Base-by-base conservation (phyloP, 2,329 filamentous ascomycete genomes). In the Colletotrichum limetticola region DNA sequence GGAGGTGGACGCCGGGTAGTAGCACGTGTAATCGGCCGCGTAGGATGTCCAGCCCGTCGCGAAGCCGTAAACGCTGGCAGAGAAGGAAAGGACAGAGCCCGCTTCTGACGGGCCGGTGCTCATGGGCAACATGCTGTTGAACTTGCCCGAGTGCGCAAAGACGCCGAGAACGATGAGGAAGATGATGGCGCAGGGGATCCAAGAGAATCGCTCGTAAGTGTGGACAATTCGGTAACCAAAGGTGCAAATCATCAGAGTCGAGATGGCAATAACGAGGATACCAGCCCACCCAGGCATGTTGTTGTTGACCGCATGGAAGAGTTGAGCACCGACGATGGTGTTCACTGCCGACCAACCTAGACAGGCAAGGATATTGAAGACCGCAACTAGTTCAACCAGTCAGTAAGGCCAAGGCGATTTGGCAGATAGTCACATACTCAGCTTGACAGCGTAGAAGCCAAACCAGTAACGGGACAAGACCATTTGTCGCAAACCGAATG, bases 171-270 rank as follows among this genome's bases (percentile, higher is more conserved):
- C 86, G 75, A 95, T 91, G 69, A 95, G 81, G 83, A 95, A 93
- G 76, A 95, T 89, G 78, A 95, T 90, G 76, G 91, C 89, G 63
- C 91, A 90, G 0, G 94, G 93, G 60, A 94, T 89, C 93, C 91
- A 96, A 72, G 86, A 91, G 85, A 86, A 95, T 80, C 91, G 90
- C 80, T 96, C 94, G 82, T 95, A 97, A 11, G 84, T 83, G 82
- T 96, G 94, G 1, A 97, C 93, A 46, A 95, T 83, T 81, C 91
- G 90, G 86, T 95, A 93, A 75, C 94, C 90, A 81, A 93, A 94
- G 53, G 93, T 88, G n/a, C 91, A 92, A 74, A 96, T 86, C 58
- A 91, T 68, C 81, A 93, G 94, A 53, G 93, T 88, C 14, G 91
- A 92, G 74, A 96, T 86, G 58, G 92, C 90, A 75, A 95, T 94